Evolutionary conservation across 2,329 filamentous ascomycete genomes (phyloP), one percentile per base, ranked within the genome.

Genomic region (Ophiostoma australiae): DNA sequence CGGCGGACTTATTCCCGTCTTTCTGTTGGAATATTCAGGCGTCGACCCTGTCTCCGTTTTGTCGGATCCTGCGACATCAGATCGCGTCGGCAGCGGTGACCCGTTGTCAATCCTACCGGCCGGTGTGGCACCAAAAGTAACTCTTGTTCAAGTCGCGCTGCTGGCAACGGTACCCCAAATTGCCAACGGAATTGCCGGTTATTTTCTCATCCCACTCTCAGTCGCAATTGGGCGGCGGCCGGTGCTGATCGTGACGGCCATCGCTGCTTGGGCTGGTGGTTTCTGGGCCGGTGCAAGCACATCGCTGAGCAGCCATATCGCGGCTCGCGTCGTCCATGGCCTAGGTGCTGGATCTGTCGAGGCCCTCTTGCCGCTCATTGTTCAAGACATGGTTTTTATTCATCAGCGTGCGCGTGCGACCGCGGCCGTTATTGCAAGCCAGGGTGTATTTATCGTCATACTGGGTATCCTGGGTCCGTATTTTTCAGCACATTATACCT

Each of bases 341-440:
- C 74, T 81, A 8, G 80, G 80, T 2, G 79, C 79, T 0, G 80
- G 79, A 1, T 77, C 79, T 0, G 78, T 80, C 5, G 80, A 81
- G 72, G 79, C 79, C 0, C 71, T 81, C 41, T 77, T 81, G 15
- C 79, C 80, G 1, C 75, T 81, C 15, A 79, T 81, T 35, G 76
- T 81, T 0, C 80, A 81, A 75, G 80, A 81, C 61, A 77, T 81
- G 68, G 77, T 80, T 55, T 81, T 81, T 48, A 78, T 80, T 23
- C 79, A 81, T 63, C 77, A 81, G 73, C 76, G 80, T 20, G 61
- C 63, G 8, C 69, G 68, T 4, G 72, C 72, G 15, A 73, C 67
- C 8, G 69, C 72, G 1, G 72, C 72, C 3, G 69, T 73, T 4
- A 71, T 73, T 37, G 71, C 72, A 15, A 71, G 72, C 48, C 72